A percentile compares a stretch with the other conserved stretches of the same genome.
Conservation (phyloP, 2,329 filamentous ascomycete species). For the Calonectria hongkongensis region DNA sequence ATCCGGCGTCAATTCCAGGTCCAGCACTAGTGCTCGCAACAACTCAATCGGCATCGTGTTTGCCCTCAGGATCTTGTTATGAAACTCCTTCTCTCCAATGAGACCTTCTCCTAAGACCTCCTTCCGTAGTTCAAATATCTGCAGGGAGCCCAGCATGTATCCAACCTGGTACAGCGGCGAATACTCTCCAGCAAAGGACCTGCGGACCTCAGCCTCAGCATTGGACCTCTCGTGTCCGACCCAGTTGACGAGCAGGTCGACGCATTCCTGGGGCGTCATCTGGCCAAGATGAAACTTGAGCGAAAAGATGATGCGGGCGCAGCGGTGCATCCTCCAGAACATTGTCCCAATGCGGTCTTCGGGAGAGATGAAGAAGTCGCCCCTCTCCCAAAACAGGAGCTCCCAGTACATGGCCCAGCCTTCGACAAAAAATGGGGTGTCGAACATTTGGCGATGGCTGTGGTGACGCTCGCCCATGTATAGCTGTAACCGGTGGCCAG, state of each 20-base stretch:
- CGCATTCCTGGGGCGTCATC: slow-evolving; percentile 71
- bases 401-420: slow-evolving; percentile 80
- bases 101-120: slow-evolving; percentile 65
- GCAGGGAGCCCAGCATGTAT: slow-evolving; percentile 76
- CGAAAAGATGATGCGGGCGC: slow-evolving; percentile 75
- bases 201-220: slow-evolving; percentile 76
- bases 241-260: slow-evolving; percentile 73
- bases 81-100: slow-evolving; percentile 72
- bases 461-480: slow-evolving; percentile 68
- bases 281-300: slow-evolving; percentile 74
- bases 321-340: slow-evolving; percentile 79
- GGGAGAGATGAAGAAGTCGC: slow-evolving; percentile 69
- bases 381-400: slow-evolving; percentile 73
- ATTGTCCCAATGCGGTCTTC: slow-evolving; percentile 74
- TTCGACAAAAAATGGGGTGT: slow-evolving; percentile 76
- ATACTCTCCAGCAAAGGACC: slow-evolving; percentile 74
- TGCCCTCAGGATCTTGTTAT: slow-evolving; percentile 70
- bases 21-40: slow-evolving; percentile 68
- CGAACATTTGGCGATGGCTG: slow-evolving; percentile 71
- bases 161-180: slow-evolving; percentile 75
- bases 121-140: slow-evolving; percentile 69
- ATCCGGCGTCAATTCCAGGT: slow-evolving; percentile 63
- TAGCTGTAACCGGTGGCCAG: slow-evolving; percentile 74
- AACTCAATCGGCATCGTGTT: slow-evolving; percentile 75
- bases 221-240: slow-evolving; percentile 76